A percentile compares a stretch with the other conserved stretches of the same genome.
phyloP scores from a whole-genome alignment of 768 basidiomycete genomes.

The Rubroboletus pulcherrimus region DNA sequence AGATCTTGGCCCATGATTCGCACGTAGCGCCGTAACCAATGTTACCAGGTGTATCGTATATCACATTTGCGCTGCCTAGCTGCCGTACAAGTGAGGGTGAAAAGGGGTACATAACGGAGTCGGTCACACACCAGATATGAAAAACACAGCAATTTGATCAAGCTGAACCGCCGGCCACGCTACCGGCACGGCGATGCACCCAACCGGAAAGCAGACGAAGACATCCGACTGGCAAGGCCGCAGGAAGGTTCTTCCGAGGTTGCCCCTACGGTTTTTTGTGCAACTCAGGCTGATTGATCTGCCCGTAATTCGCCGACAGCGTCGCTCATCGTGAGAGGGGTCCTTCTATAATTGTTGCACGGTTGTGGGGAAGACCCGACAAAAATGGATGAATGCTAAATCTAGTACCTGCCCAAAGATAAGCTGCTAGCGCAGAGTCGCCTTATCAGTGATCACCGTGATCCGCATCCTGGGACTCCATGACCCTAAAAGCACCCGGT shows the following conservation, averaged over 20 bases:
- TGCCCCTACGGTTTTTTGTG: background rate
- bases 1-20: background rate
- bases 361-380: background rate
- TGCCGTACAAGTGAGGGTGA: background rate
- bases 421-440: background rate
- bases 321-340: background rate
- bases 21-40: background rate
- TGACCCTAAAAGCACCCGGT: background rate
- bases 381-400: background rate
- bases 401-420: background rate
- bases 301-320: background rate
- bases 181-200: slow-evolving; percentile 1
- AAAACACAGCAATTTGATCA: slow-evolving; percentile 7
- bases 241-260: background rate
- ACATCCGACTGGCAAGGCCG: no score
- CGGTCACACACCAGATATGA: background rate
- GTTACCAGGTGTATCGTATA: background rate
- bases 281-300: background rate
- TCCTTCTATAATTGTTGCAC: background rate
- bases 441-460: background rate
- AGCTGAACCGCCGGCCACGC: background rate
- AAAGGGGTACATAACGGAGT: no score
- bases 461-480: background rate
- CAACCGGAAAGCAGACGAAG: background rate
- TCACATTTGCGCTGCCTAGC: background rate